phyloP scores from a whole-genome alignment of 805 yeast species.

The Saccharomyces paradoxus region DNA sequence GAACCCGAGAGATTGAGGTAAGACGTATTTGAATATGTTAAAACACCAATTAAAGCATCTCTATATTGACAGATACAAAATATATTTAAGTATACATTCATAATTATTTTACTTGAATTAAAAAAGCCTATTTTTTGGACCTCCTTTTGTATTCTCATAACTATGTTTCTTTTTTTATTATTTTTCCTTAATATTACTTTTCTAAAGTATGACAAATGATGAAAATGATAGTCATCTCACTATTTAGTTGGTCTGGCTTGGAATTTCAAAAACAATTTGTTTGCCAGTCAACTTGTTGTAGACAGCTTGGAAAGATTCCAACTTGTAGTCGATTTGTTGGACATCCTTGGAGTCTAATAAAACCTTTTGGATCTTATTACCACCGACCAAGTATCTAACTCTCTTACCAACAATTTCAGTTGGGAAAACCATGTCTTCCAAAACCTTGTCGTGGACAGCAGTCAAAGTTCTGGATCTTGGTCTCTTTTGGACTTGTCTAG shows the following conservation, averaged over 20 bases:
- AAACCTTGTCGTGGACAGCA: conserved; percentile 96
- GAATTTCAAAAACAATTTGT: conserved; percentile 97
- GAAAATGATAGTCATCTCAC: not conserved
- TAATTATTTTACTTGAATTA: not conserved
- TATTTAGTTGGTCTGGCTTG: conserved; percentile 36
- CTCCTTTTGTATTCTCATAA: not conserved
- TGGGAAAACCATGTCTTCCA: conserved; percentile 99
- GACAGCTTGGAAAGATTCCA: conserved; percentile 97
- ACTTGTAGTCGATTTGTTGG: conserved; percentile 93
- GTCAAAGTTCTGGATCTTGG: conserved; percentile 99
- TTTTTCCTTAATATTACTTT: not conserved
- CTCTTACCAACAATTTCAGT: conserved; percentile 99
- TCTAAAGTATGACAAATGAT: not conserved
- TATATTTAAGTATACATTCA: not conserved
- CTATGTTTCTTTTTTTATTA: not conserved
- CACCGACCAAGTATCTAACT: conserved; percentile 97
- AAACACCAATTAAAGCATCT: not conserved
- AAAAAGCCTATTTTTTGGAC: not conserved
- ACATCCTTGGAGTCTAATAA: conserved; percentile 97
- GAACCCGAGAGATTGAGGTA: conserved; percentile 5
- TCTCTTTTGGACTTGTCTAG: conserved; percentile 95
- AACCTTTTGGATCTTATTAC: conserved; percentile 96
- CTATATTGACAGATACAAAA: not conserved
- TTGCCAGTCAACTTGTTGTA: conserved; percentile 98
- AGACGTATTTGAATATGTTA: conserved; percentile 1